A percentile compares a stretch with the other conserved stretches of the same genome.
Conservation (phyloP, 805 yeast genomes). For the Isabelozyma rhagii region DNA sequence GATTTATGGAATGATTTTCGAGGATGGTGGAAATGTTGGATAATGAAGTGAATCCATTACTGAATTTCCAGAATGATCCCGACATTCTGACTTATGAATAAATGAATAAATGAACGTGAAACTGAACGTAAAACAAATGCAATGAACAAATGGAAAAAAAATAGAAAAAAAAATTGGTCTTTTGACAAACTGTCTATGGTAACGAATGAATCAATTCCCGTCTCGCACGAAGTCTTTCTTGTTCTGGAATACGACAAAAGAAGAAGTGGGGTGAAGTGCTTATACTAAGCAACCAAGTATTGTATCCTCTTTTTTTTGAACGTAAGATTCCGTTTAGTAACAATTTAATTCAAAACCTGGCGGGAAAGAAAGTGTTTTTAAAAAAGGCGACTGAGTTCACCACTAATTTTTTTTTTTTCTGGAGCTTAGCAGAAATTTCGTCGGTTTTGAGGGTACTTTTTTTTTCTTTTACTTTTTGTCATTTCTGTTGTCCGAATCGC, state of each 20-base stretch:
- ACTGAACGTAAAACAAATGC: neutral
- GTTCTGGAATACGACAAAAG: neutral
- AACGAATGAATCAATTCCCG: neutral
- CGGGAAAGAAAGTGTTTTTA: neutral
- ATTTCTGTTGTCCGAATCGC: neutral
- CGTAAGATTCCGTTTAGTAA: neutral
- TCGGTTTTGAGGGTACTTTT: neutral
- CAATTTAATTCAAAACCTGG: neutral
- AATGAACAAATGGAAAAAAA: constrained; percentile 2
- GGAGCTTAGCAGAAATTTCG: neutral
- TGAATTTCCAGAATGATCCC: constrained; percentile 47
- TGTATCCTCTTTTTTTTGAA: neutral
- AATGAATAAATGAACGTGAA: neutral
- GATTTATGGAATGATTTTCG: constrained; percentile 27
- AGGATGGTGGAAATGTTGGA: constrained; percentile 39
- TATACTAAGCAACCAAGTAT: neutral
- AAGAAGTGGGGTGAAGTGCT: neutral
- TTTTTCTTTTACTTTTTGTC: neutral
- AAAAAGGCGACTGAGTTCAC: neutral
- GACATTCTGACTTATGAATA: constrained; percentile 26
- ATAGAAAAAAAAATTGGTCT: neutral
- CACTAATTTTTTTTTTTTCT: neutral
- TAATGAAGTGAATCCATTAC: constrained; percentile 43
- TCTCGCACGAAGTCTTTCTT: neutral
- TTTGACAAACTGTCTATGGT: neutral